Base-by-base conservation (phyloP, 2,329 filamentous ascomycete species). In the Dactylonectria estremocensis region DNA sequence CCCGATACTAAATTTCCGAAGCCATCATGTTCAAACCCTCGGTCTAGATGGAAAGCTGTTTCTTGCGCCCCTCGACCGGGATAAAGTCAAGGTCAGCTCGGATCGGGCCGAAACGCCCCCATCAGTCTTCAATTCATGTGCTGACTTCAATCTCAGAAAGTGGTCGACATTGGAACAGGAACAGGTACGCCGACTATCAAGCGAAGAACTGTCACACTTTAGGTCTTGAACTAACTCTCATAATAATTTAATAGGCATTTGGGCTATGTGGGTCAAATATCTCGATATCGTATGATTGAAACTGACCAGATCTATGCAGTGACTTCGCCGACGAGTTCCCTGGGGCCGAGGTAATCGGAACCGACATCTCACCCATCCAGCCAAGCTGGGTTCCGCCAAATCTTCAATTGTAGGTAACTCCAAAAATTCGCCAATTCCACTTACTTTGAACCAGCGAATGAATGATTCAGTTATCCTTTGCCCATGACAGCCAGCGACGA, bases 141-240 rank as follows among this genome's bases (percentile, higher is more conserved):
- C 18, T 49, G 1, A 13, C 3, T 20, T 18, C 13, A 4, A 9
- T 0, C 16, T 11, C 9, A 72, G 70, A 59, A 53, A 20, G 65
- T 56, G 11, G 40, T 72, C 0, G 70, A 72, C 18, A 53, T 71
- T n/a, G 70, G 70, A 11, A 72, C 69, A 1, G 70, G 70, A 22
- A 72, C 70, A 52, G 70, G 70, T 43, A 43, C 16, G 40, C 2
- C 14, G 8, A 18, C 1, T 8, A n/a, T 43, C 5, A 70, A 56
- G 1, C 18, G 20, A 24, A 43, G 9, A 35, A 13, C 40, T 31
- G 8, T 16, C 14, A n/a, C 22, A 18, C 48, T 5, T 7, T 43
- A 28, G 14, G 31, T 13, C 18, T 5, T 5, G 14, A 20, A 46
- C 37, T 45, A 24, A 46, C 18, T 16, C 8, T 13, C 28, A 1